These are phyloP conservation scores for Claviceps purpurea DNA, from an alignment of 2,329 filamentous ascomycete genomes.

Conservation along the genomic window DNA sequence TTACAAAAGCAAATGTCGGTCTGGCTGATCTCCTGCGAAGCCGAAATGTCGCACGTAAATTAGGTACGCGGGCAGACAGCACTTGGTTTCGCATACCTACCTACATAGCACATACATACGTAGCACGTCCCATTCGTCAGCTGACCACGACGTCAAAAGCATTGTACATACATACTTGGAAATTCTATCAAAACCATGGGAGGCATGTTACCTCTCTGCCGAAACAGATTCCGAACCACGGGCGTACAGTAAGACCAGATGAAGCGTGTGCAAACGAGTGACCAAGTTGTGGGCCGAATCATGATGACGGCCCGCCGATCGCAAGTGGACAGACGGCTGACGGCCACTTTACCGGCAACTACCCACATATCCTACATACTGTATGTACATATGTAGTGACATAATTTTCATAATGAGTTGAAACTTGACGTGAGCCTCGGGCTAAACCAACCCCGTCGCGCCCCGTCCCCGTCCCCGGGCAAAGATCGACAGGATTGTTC, in stretches of 20 bases:
- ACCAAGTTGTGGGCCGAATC: neutral
- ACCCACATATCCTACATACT: too few species aligned
- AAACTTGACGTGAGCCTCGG: neutral
- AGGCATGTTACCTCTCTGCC: neutral
- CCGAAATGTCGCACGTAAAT: too few species aligned
- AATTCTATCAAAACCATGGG: neutral
- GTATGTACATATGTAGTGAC: too few species aligned
- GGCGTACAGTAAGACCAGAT: neutral
- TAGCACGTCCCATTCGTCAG: neutral
- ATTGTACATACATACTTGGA: neutral
- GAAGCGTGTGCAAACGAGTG: neutral
- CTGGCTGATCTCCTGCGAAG: too few species aligned
- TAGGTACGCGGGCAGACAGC: too few species aligned
- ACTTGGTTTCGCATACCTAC: too few species aligned
- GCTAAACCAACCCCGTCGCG: too few species aligned
- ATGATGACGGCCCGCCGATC: conserved; percentile 2
- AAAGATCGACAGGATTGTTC: neutral
- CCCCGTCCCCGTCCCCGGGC: neutral
- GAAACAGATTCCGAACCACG: neutral
- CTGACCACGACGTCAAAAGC: neutral
- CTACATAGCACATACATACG: too few species aligned
- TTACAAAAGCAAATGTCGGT: too few species aligned
- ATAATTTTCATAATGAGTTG: neutral
- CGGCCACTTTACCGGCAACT: neutral
- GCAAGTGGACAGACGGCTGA: neutral